A percentile compares a stretch with the other conserved stretches of the same genome.
Evolutionary conservation across 306 rosid genomes (phyloP).

Genomic region (Acmispon strigosus): DNA sequence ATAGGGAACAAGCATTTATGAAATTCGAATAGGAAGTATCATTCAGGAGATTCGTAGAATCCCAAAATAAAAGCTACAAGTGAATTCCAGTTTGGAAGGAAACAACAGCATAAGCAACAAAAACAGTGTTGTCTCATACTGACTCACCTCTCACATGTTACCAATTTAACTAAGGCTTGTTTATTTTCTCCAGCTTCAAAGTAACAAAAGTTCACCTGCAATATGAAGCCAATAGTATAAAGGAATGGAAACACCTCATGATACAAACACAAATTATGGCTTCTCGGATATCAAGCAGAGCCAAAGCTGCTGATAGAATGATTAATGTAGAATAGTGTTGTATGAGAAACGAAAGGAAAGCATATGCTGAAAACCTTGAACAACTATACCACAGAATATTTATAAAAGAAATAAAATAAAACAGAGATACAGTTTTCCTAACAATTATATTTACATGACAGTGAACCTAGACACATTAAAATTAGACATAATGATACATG

Average conservation of each 20-base stretch:
- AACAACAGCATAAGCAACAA: conserved; percentile 1
- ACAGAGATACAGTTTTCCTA: neutral
- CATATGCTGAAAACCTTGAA: neutral
- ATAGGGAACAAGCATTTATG: neutral
- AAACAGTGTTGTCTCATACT: conserved; percentile 1
- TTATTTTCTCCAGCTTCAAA: conserved; percentile 91
- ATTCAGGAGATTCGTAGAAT: neutral
- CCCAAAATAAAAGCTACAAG: neutral
- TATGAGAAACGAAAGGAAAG: neutral
- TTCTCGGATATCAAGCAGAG: neutral
- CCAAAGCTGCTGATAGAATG: neutral
- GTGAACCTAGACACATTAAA: neutral
- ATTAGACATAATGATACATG: neutral
- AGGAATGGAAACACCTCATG: neutral
- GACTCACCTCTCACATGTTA: conserved; percentile 77
- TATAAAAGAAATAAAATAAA: neutral
- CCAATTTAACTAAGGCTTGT: conserved; percentile 91
- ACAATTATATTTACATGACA: neutral
- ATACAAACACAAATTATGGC: neutral
- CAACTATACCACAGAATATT: neutral
- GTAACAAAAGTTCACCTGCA: conserved; percentile 86
- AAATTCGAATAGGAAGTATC: neutral
- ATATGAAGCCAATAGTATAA: conserved; percentile 1
- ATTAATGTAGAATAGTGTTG: neutral
- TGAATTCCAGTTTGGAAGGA: neutral